phyloP scores from a whole-genome alignment of 1,284 basidiomycete species.

The Microbotryum intermedium region DNA sequence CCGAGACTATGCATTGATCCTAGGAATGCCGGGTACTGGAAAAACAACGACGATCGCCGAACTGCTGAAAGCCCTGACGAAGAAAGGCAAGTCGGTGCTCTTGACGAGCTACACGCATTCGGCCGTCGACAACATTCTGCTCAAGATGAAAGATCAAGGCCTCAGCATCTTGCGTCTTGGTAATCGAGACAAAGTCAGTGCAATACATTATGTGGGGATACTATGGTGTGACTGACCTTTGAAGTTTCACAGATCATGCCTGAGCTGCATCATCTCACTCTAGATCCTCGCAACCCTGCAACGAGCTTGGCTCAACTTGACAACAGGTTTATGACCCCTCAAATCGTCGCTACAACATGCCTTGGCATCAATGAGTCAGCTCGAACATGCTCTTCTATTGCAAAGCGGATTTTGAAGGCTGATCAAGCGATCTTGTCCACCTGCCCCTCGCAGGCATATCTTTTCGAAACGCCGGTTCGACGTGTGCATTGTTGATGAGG shows the following conservation, averaged over 20 bases:
- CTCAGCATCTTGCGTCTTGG: conserved; percentile 69
- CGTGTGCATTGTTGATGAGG: conserved; percentile 97
- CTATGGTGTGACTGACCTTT: neutral
- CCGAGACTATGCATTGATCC: conserved; percentile 78
- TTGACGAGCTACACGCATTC: conserved; percentile 93
- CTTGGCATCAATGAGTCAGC: conserved; percentile 84
- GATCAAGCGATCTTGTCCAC: neutral
- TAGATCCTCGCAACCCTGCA: conserved; percentile 50
- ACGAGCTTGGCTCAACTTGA: conserved; percentile 68
- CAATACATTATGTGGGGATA: neutral
- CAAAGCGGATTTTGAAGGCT: neutral
- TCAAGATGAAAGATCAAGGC: conserved; percentile 53
- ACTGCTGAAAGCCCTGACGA: conserved; percentile 70
- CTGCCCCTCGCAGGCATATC: conserved; percentile 51
- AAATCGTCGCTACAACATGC: conserved; percentile 92
- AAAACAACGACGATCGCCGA: conserved; percentile 93
- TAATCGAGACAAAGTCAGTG: conserved; percentile 75
- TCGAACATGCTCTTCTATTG: neutral
- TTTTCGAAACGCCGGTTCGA: conserved; percentile 82
- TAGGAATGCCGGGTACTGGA: conserved; percentile 98
- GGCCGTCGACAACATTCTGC: conserved; percentile 88
- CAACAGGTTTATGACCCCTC: conserved; percentile 67
- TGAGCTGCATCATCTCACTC: conserved; percentile 60
- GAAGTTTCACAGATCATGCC: conserved; percentile 41
- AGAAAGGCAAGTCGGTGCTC: conserved; percentile 74